These are phyloP conservation scores for Tolypocladium paradoxum DNA, from an alignment of 2,329 filamentous ascomycete genomes.

Conservation along the genomic window DNA sequence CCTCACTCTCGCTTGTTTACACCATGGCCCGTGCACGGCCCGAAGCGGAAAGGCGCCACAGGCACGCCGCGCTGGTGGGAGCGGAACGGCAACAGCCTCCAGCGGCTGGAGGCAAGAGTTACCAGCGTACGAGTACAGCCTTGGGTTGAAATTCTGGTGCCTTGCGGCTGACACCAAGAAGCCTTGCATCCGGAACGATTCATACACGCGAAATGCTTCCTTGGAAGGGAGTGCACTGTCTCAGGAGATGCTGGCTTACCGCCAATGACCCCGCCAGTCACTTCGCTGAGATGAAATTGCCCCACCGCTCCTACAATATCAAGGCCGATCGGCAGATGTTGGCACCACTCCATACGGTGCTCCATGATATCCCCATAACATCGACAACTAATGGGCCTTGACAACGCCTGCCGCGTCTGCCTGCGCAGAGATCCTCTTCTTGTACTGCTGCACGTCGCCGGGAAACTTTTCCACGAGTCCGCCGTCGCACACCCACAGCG, in stretches of 20 bases:
- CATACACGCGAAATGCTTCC: background rate
- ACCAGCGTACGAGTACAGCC: too few relatives aligned
- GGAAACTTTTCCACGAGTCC: slow-evolving; percentile 94
- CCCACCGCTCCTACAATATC: background rate
- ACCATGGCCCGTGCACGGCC: slow-evolving; percentile 16
- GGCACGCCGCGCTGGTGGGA: background rate
- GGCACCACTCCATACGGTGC: background rate
- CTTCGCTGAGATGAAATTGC: background rate
- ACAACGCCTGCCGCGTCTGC: slow-evolving; percentile 84
- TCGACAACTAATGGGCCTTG: slow-evolving; percentile 40
- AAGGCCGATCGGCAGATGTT: background rate
- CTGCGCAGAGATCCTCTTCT: slow-evolving; percentile 88
- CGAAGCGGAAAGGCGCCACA: slow-evolving; percentile 15
- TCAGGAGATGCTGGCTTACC: background rate
- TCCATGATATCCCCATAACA: slow-evolving; percentile 4
- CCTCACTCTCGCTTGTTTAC: slow-evolving; percentile 25
- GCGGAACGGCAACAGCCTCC: background rate
- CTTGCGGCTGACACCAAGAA: background rate
- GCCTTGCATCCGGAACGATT: background rate
- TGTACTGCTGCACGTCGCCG: slow-evolving; percentile 91
- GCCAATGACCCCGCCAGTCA: background rate
- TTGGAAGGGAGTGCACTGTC: background rate
- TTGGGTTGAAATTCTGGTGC: background rate
- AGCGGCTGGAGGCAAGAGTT: background rate
- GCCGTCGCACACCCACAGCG: slow-evolving; percentile 90